Evolutionary conservation across 441 rosid species (phyloP).

Genomic region (Metrosideros polymorpha): DNA sequence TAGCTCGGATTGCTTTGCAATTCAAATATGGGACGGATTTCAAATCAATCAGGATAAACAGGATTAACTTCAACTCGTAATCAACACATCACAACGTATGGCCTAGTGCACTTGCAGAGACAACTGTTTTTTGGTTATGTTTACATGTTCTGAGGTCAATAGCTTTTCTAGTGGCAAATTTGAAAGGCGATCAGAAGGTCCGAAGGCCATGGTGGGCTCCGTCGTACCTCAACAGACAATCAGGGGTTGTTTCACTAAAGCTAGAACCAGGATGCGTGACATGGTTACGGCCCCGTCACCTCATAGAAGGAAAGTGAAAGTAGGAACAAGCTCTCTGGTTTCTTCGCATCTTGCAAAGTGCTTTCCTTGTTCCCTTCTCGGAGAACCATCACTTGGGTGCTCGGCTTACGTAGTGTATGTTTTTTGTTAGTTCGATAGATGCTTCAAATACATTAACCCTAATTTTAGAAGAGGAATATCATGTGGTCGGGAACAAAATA

Average conservation of each 20-base stretch:
- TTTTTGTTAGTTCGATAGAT: not conserved
- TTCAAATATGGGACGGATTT: not conserved
- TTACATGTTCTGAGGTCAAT: too few relatives aligned
- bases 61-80: not conserved
- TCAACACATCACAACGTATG: not conserved
- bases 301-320: conserved; percentile 10
- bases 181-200: too few relatives aligned
- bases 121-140: too few relatives aligned
- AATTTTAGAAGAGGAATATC: too few relatives aligned
- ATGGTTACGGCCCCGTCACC: conserved; percentile 6
- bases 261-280: conserved; percentile 70
- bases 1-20: not conserved
- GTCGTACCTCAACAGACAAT: conserved; percentile 97
- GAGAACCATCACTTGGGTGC: conserved; percentile 17
- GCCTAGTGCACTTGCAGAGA: not conserved
- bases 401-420: not conserved
- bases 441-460: not conserved
- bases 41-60: not conserved
- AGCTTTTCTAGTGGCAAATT: too few relatives aligned
- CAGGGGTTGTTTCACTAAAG: conserved; percentile 87
- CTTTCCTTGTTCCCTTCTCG: conserved; percentile 22
- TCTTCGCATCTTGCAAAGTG: conserved; percentile 18
- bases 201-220: too few relatives aligned
- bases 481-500: too few relatives aligned
- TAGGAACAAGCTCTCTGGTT: conserved; percentile 13